These are phyloP conservation scores for Cyberlindnera lachancei DNA, from an alignment of 805 yeast species.

Conservation along the genomic window DNA sequence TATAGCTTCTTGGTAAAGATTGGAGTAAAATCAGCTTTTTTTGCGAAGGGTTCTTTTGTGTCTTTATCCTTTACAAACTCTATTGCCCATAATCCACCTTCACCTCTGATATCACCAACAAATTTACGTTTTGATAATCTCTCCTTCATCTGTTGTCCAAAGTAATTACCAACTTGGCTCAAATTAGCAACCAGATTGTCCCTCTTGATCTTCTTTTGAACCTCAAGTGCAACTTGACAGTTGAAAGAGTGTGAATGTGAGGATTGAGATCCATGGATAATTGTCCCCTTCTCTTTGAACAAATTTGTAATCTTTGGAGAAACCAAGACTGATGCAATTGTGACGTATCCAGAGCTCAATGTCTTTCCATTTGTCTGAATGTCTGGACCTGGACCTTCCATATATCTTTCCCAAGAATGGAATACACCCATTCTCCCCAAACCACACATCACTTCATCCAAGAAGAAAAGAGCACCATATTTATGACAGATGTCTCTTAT, in stretches of 20 bases:
- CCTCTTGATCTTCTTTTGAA: constrained; percentile 32
- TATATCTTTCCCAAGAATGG: constrained; percentile 37
- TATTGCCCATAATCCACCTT: constrained; percentile 48
- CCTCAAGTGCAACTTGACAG: constrained; percentile 39
- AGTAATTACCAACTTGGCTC: constrained; percentile 33
- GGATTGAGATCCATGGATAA: constrained; percentile 39
- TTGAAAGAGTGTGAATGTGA: constrained; percentile 40
- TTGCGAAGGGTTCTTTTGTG: constrained; percentile 39
- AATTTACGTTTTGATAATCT: constrained; percentile 24
- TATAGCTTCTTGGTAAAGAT: constrained; percentile 28
- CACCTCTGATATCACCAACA: constrained; percentile 48
- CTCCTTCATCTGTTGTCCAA: constrained; percentile 29
- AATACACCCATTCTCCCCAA: constrained; percentile 43
- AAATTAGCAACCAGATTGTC: constrained; percentile 33
- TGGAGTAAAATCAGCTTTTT: constrained; percentile 22
- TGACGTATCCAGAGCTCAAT: constrained; percentile 39
- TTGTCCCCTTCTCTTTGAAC: constrained; percentile 19
- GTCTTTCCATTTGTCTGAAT: constrained; percentile 41
- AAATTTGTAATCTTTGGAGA: constrained; percentile 30
- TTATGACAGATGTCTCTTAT: constrained; percentile 39
- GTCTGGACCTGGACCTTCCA: constrained; percentile 37
- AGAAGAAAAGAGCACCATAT: constrained; percentile 40
- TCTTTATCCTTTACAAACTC: constrained; percentile 41
- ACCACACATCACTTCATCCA: constrained; percentile 54
- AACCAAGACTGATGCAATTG: constrained; percentile 37